A percentile compares a stretch with the other conserved stretches of the same genome.
These are phyloP conservation scores for Anthostomella pinea DNA, from an alignment of 2,329 filamentous ascomycete species.

Conservation along the genomic window DNA sequence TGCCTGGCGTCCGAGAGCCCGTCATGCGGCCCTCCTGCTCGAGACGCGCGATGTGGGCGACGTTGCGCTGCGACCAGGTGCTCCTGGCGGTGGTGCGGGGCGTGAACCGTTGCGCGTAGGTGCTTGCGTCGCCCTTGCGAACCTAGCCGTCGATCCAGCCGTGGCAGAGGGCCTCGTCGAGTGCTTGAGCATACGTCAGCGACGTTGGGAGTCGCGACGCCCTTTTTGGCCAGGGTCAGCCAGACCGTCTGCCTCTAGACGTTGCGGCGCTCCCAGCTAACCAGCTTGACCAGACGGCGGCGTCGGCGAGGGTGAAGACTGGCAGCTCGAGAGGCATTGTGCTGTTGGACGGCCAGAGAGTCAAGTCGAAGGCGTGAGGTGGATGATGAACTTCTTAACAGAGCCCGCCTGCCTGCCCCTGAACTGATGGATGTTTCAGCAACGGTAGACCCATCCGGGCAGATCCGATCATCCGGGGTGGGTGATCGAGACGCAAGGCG, in stretches of 20 bases:
- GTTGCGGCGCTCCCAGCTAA: conserved; percentile 19
- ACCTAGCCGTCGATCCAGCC: conserved; percentile 63
- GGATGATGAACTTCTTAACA: not conserved
- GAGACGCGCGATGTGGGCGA: conserved; percentile 47
- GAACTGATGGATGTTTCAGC: too few species aligned
- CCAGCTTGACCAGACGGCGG: conserved; percentile 26
- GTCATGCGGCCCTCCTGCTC: conserved; percentile 46
- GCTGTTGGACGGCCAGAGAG: not conserved
- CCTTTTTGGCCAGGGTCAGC: conserved; percentile 30
- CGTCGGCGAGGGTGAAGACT: conserved; percentile 21
- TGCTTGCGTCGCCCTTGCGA: conserved; percentile 39
- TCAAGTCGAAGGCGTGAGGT: not conserved
- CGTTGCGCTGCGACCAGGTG: conserved; percentile 60
- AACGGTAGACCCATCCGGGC: too few species aligned
- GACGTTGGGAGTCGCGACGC: conserved; percentile 21
- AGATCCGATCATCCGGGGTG: too few species aligned
- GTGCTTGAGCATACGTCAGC: conserved; percentile 40
- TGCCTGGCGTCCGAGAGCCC: conserved; percentile 43
- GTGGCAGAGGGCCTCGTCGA: conserved; percentile 56
- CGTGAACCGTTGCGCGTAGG: conserved; percentile 56
- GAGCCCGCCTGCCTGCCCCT: too few species aligned
- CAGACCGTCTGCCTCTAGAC: conserved; percentile 27
- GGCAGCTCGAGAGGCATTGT: conserved; percentile 23
- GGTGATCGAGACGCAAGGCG: too few species aligned
- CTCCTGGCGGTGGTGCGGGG: conserved; percentile 52